Evolutionary conservation across 2,329 filamentous ascomycete species (phyloP).

Genomic region (Monosporascus sp.): DNA sequence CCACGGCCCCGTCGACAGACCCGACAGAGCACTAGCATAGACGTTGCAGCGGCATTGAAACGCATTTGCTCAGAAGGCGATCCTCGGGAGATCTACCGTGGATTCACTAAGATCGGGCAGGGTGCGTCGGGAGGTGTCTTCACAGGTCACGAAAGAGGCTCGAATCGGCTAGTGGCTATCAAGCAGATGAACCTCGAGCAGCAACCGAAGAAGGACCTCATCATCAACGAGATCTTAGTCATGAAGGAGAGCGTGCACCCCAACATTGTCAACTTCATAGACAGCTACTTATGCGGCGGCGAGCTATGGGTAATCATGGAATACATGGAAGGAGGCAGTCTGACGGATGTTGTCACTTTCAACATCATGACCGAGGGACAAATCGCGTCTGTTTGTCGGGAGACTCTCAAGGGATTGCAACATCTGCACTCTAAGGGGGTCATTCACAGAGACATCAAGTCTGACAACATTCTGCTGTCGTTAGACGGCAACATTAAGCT

Average conservation of each 20-base stretch:
- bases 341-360: slow-evolving; percentile 97
- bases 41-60: slow-evolving; percentile 78
- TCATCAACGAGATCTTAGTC: slow-evolving; percentile 98
- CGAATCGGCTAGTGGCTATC: slow-evolving; percentile 88
- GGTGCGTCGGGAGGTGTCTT: slow-evolving; percentile 95
- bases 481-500: slow-evolving; percentile 96
- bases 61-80: slow-evolving; percentile 88
- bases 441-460: slow-evolving; percentile 98
- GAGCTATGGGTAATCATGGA: slow-evolving; percentile 99
- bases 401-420: slow-evolving; percentile 86
- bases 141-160: slow-evolving; percentile 79
- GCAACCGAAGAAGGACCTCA: slow-evolving; percentile 97
- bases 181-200: slow-evolving; percentile 99
- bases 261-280: slow-evolving; percentile 99
- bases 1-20: slow-evolving; percentile 69
- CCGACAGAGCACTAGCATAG: slow-evolving; percentile 73
- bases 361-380: slow-evolving; percentile 99
- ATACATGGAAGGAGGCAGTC: slow-evolving; percentile 96
- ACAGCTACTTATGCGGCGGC: slow-evolving; percentile 84
- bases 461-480: slow-evolving; percentile 92
- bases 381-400: slow-evolving; percentile 91
- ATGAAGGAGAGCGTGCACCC: slow-evolving; percentile 99
- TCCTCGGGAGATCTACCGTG: slow-evolving; percentile 79
- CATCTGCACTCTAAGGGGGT: slow-evolving; percentile 97
- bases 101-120: slow-evolving; percentile 92